Evolutionary conservation across 176 grass and related monocot genomes (phyloP), one percentile per base, ranked within the genome.

Genomic region (Bromus sterilis): DNA sequence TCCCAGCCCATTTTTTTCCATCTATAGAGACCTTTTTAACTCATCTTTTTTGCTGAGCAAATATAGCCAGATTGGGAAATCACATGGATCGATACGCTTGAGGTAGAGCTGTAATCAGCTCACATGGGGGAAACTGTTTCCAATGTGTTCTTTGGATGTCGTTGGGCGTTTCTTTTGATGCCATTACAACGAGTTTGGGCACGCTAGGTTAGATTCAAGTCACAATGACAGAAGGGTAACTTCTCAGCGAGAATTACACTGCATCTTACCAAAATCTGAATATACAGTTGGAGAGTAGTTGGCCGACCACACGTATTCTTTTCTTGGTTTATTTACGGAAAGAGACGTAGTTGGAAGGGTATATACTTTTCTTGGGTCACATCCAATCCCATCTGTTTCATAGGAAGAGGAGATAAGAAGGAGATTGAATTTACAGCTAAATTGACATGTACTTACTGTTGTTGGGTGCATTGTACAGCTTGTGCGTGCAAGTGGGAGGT

Each of bases 11-110:
- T 14, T 30, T 60, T 59, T 71, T 65, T 73, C 78, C 56, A 66
- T 66, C 66, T 51, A 18, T 42, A 36, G 12, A 86, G 49, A 44
- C 64, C 55, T 58, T 73, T 86, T 82, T 32, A 40, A 67, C 74
- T 71, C 79, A 49, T 78, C 56, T 77, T 86, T 71, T 75, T 46
- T 48, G 66, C 44, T 68, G 79, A 65, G 31, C 66, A 86, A 83
- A 78, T 65, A 83, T 49, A 57, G 83, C 74, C 83, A 86, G 79
- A 74, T 90, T 90, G 88, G 83, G 58, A 66, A 74, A 79, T 90
- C 83, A 90, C 88, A 89, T 86, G 88, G 67, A 83, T 73, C 9
- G 73, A 86, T 74, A 75, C 58, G 31, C 37, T 78, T 68, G 24
- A 59, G 66, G 71, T 33, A 10, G n/a, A 77, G 62, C n/a, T 81